Base-by-base conservation (phyloP, 2,329 filamentous ascomycete species). In the Colletotrichum viniferum region DNA sequence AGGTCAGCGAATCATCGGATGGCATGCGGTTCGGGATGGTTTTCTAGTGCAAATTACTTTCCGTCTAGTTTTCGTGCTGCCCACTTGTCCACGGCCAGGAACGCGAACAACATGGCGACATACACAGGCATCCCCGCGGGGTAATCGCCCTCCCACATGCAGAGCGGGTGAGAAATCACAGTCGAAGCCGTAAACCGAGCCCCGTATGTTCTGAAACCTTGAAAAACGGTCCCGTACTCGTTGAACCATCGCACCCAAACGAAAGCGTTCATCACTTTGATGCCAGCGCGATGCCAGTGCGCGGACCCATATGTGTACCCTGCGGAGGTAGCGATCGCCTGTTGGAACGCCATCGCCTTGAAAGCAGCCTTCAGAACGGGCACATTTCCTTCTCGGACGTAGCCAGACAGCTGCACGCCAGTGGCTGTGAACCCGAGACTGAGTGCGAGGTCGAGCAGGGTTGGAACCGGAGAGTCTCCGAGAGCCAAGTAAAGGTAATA, bases 61-160 rank as follows among this genome's bases (percentile, higher is more conserved):
- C 70, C 74, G 71, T 74, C 62, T 18, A 74, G 52, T 76, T 74
- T 76, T 73, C 71, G 70, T 73, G 74, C 62, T 56, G 71, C 71
- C 74, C 74, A 76, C 71, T 74, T 76, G 71, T 71, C 71, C 24
- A 76, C 34, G 30, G 36, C 65, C 32, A 76, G 52, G 63, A 75
- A 52, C 63, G 26, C 28, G 16, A 38, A 36, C 30, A 61, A 24
- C 14, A 74, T 32, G 58, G 52, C 52, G 36, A 48, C 16, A 21
- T 65, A 71, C 32, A 65, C 16, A 65, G 74, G 74, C 30, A 65
- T 66, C 71, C 74, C 74, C 70, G 66, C 70, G 70, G 74, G 74
- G 74, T 76, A 66, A 52, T 62, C 74, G 36, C 61, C 61, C 62
- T 76, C 64, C 74, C 74, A 74, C 58, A 70, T 36, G 24, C 71